Evolutionary conservation across 2,329 filamentous ascomycete species (phyloP).

Genomic region (Pseudocercospora fijiensis): DNA sequence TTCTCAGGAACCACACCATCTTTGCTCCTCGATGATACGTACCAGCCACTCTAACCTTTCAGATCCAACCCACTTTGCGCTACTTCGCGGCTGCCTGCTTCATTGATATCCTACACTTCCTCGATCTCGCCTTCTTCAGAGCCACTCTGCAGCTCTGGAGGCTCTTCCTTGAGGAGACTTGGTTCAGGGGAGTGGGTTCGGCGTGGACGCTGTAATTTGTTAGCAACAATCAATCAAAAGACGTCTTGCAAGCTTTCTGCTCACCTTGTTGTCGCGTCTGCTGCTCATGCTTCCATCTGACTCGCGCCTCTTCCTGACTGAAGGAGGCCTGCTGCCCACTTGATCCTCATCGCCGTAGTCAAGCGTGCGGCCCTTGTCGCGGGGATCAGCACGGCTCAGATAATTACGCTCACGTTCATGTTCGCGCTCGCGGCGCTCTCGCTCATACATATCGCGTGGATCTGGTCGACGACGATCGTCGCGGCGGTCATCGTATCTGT

Average conservation of each 20-base stretch:
- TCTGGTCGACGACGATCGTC: conserved; percentile 36
- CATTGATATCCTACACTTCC: conserved; percentile 54
- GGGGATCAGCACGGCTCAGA: conserved; percentile 74
- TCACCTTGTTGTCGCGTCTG: conserved; percentile 46
- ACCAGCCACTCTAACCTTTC: not conserved
- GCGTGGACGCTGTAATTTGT: conserved; percentile 28
- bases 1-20: not conserved
- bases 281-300: conserved; percentile 52
- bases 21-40: not conserved
- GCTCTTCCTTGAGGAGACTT: conserved; percentile 50
- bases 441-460: conserved; percentile 65
- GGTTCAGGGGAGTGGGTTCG: conserved; percentile 29
- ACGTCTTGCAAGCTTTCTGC: conserved; percentile 12
- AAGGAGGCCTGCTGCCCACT: conserved; percentile 51
- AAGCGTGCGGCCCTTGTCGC: conserved; percentile 78
- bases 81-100: not conserved
- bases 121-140: conserved; percentile 99
- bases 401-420: conserved; percentile 87
- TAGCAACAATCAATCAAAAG: not conserved
- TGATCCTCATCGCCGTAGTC: conserved; percentile 78
- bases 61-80: not conserved
- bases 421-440: conserved; percentile 83
- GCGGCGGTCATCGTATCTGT: conserved; percentile 29
- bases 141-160: conserved; percentile 69
- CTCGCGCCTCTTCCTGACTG: conserved; percentile 66